Evolutionary conservation across 2,329 filamentous ascomycete genomes (phyloP).

Genomic region (Colletotrichum chlorophyti): DNA sequence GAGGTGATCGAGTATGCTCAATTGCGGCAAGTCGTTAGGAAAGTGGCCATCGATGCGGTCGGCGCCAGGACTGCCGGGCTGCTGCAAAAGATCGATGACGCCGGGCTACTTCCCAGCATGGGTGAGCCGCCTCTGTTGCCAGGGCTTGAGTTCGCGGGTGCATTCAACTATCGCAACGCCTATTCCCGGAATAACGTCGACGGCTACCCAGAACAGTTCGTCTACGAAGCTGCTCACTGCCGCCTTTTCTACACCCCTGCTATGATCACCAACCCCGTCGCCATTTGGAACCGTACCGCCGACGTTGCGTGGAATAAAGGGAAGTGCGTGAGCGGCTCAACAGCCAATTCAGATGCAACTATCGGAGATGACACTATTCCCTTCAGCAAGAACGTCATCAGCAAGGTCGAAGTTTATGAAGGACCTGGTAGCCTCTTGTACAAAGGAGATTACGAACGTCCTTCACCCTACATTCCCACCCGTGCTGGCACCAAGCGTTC

Average conservation of each 20-base stretch:
- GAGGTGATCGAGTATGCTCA: slow-evolving; percentile 41
- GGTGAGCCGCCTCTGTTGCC: slow-evolving; percentile 16
- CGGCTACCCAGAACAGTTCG: slow-evolving; percentile 60
- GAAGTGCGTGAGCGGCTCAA: slow-evolving; percentile 36
- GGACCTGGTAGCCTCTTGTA: slow-evolving; percentile 21
- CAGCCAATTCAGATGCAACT: slow-evolving; percentile 12
- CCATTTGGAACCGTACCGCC: slow-evolving; percentile 54
- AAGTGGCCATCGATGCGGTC: slow-evolving; percentile 2
- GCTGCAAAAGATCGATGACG: not conserved
- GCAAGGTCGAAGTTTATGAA: slow-evolving; percentile 2
- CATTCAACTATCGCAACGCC: slow-evolving; percentile 51
- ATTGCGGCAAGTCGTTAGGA: slow-evolving; percentile 24
- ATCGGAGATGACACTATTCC: slow-evolving; percentile 14
- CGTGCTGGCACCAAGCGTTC: not conserved
- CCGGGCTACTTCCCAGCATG: slow-evolving; percentile 7
- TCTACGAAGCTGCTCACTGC: slow-evolving; percentile 63
- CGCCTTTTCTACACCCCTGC: slow-evolving; percentile 60
- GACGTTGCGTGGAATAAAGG: slow-evolving; percentile 43
- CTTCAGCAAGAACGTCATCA: slow-evolving; percentile 10
- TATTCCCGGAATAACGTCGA: slow-evolving; percentile 31
- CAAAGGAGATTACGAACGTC: slow-evolving; percentile 10
- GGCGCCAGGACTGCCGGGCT: slow-evolving; percentile 8
- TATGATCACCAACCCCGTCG: slow-evolving; percentile 53
- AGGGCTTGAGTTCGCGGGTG: slow-evolving; percentile 48
- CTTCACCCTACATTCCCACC: not conserved